These are phyloP conservation scores for Elaeagnus macrophylla DNA, from an alignment of 306 rosid genomes.

Conservation along the genomic window DNA sequence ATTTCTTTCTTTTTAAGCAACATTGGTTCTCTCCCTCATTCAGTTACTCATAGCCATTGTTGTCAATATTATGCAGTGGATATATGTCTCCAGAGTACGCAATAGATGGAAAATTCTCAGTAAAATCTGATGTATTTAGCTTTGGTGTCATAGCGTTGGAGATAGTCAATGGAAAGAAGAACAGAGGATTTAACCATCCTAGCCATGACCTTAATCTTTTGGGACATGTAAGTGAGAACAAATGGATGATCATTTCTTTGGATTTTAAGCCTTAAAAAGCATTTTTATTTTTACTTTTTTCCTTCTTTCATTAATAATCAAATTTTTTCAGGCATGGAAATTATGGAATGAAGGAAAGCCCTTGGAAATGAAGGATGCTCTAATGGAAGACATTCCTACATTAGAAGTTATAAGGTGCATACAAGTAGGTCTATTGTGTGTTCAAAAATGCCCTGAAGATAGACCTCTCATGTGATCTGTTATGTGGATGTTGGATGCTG, in stretches of 20 bases:
- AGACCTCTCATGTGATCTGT: constrained; percentile 46
- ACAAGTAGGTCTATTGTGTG: constrained; percentile 24
- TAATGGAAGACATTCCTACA: constrained; percentile 13
- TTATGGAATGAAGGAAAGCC: constrained; percentile 40
- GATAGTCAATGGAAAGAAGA: constrained; percentile 27
- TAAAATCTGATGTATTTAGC: constrained; percentile 27
- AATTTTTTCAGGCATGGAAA: constrained; percentile 9
- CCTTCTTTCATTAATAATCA: background rate
- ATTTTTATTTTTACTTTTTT: background rate
- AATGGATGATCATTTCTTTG: background rate
- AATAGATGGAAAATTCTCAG: constrained; percentile 13
- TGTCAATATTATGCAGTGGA: constrained; percentile 12
- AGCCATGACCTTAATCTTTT: constrained; percentile 12
- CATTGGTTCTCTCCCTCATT: background rate
- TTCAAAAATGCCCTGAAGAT: constrained; percentile 3
- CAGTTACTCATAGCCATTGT: background rate
- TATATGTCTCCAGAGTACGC: constrained; percentile 34
- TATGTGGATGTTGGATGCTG: background rate
- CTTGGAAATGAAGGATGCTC: constrained; percentile 36
- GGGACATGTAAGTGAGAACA: constrained; percentile 19
- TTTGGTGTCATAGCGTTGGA: constrained; percentile 28
- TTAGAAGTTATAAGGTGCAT: constrained; percentile 30
- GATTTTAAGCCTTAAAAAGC: background rate
- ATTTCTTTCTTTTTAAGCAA: background rate
- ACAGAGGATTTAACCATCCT: constrained; percentile 1